phyloP scores from a whole-genome alignment of 148 eudicot genomes.

The Rhododendron henanense region DNA sequence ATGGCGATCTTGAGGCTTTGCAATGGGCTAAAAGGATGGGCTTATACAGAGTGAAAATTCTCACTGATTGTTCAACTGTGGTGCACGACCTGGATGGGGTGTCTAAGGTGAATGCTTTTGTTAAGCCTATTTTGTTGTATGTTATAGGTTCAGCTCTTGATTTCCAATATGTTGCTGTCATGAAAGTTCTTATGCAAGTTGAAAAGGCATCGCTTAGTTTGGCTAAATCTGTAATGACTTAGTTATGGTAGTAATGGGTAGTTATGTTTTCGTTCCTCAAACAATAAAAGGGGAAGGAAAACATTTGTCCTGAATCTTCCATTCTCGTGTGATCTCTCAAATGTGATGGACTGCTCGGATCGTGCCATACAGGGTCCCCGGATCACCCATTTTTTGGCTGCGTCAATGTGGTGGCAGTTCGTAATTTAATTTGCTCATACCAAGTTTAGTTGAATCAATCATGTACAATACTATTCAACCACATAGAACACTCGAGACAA shows the following conservation, averaged over 20 bases:
- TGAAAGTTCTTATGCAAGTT: not conserved
- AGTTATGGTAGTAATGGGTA: too few relatives aligned
- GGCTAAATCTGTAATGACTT: too few relatives aligned
- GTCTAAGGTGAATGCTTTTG: too few relatives aligned
- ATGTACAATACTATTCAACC: not conserved
- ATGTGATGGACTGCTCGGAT: too few relatives aligned
- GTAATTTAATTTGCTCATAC: not conserved
- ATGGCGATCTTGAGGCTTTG: too few relatives aligned
- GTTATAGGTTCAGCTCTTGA: not conserved
- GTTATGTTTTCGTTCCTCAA: not conserved
- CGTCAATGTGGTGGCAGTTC: not conserved
- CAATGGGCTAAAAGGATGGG: too few relatives aligned
- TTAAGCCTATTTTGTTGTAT: too few relatives aligned
- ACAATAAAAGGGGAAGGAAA: not conserved
- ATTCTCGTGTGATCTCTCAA: too few relatives aligned
- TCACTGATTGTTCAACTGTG: too few relatives aligned
- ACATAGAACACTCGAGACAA: not conserved
- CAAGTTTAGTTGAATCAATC: not conserved
- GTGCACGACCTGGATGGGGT: too few relatives aligned
- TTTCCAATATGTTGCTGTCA: not conserved
- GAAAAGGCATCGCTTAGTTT: not conserved
- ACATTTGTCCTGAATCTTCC: not conserved
- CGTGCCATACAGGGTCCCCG: not conserved
- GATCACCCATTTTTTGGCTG: not conserved
- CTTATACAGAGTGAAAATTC: too few relatives aligned